Evolutionary conservation across 116 monocot species (phyloP).

Genomic region (Phalaenopsis hybrid): DNA sequence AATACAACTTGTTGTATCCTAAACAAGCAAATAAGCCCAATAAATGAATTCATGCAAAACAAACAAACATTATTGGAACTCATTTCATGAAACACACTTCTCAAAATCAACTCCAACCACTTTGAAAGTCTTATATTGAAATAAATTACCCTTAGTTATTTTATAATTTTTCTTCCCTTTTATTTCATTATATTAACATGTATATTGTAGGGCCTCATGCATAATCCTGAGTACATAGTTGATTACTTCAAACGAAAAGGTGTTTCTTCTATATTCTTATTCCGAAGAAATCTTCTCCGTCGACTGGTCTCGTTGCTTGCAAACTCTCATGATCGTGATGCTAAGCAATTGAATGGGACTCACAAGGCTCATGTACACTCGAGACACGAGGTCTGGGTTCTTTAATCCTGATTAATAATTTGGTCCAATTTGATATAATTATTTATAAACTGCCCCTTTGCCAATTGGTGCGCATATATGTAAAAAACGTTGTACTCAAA

Average conservation of each 20-base stretch:
- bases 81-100: too few relatives aligned
- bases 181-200: not conserved
- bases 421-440: not conserved
- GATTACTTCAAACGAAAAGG: constrained; percentile 72
- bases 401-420: not conserved
- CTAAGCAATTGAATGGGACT: constrained; percentile 79
- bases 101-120: too few relatives aligned
- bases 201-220: constrained; percentile 58
- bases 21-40: too few relatives aligned
- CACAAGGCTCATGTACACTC: constrained; percentile 98
- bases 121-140: too few relatives aligned
- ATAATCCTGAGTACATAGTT: constrained; percentile 52
- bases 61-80: too few relatives aligned
- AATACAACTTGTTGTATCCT: too few relatives aligned
- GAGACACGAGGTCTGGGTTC: constrained; percentile 41
- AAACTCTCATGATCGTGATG: constrained; percentile 63
- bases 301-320: constrained; percentile 61
- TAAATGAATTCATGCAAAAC: too few relatives aligned
- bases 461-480: not conserved
- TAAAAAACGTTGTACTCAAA: not conserved
- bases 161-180: too few relatives aligned
- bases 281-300: constrained; percentile 78
- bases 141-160: too few relatives aligned
- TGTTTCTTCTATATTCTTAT: constrained; percentile 68
- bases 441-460: not conserved